Evolutionary conservation across 768 basidiomycete genomes (phyloP).

Genomic region (Suillus decipiens): DNA sequence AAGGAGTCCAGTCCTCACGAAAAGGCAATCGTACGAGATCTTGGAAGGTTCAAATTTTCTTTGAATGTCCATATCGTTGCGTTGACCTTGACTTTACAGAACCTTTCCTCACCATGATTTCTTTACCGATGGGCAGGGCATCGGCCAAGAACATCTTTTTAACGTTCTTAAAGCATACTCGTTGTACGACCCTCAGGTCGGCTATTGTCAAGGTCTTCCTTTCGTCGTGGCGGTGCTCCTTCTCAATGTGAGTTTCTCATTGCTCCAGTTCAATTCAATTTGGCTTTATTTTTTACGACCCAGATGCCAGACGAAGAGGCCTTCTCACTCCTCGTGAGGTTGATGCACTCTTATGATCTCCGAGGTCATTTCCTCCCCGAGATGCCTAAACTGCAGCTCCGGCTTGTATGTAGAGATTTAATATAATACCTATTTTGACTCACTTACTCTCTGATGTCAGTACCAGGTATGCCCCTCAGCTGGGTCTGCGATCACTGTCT

Average conservation of each 20-base stretch:
- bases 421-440: neutral
- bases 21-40: slow-evolving; percentile 90
- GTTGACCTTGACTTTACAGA: slow-evolving; percentile 39
- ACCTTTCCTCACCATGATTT: slow-evolving; percentile 98
- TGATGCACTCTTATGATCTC: slow-evolving; percentile 97
- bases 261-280: slow-evolving; percentile 4
- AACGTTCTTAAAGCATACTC: slow-evolving; percentile 98
- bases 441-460: slow-evolving; percentile 32
- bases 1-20: slow-evolving; percentile 88
- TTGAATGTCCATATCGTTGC: slow-evolving; percentile 5
- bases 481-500: slow-evolving; percentile 16
- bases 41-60: slow-evolving; percentile 63
- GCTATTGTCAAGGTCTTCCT: slow-evolving; percentile 96
- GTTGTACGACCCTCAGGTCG: slow-evolving; percentile 90
- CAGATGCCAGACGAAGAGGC: slow-evolving; percentile 99
- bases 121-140: slow-evolving; percentile 92
- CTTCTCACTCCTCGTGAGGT: slow-evolving; percentile 88
- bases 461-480: slow-evolving; percentile 53
- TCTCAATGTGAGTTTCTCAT: slow-evolving; percentile 66
- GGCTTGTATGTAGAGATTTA: slow-evolving; percentile 58
- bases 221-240: slow-evolving; percentile 94
- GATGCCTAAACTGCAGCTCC: slow-evolving; percentile 95
- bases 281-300: slow-evolving; percentile 3
- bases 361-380: slow-evolving; percentile 98
- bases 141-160: slow-evolving; percentile 96